Percentiles rank a stretch among this genome's conserved stretches.
Conservation (phyloP, 2,329 filamentous ascomycete genomes). For the Xylaria polymorpha region DNA sequence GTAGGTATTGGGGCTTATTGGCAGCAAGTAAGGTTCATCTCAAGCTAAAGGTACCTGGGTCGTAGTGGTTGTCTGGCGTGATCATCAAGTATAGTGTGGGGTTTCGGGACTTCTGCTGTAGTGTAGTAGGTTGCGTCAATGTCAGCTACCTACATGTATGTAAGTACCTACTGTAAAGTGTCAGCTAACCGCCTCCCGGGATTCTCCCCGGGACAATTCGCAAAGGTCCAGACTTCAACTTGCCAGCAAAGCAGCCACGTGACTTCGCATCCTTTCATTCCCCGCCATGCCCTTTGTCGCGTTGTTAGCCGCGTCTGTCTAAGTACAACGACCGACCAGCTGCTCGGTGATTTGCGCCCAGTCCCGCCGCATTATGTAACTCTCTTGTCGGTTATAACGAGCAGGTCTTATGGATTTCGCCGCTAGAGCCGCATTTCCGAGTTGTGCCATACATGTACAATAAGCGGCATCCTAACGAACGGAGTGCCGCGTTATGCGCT, state of each 20-base stretch:
- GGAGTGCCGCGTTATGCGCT: constrained; percentile 7
- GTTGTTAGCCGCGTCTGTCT: constrained; percentile 24
- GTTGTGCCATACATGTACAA: not conserved
- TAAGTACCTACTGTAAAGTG: no score
- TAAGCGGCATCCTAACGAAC: not conserved
- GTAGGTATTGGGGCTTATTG: not conserved
- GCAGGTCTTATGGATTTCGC: not conserved
- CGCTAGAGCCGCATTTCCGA: not conserved
- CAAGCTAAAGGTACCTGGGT: not conserved
- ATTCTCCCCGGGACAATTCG: not conserved
- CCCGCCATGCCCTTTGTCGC: constrained; percentile 35
- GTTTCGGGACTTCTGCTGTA: constrained; percentile 23
- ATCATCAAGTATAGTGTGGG: not conserved
- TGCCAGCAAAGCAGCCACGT: constrained; percentile 36
- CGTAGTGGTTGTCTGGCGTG: not conserved
- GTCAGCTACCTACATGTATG: no score
- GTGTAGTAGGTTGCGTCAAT: not conserved
- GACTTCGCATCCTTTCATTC: constrained; percentile 43
- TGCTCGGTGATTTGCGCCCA: not conserved
- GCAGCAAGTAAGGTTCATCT: not conserved
- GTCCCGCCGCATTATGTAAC: constrained; percentile 5
- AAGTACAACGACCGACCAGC: not conserved
- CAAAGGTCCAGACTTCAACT: not conserved
- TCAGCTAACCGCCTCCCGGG: not conserved
- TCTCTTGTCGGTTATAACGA: not conserved